phyloP scores from a whole-genome alignment of 208 protist genomes.

The Crithidia brevicula region DNA sequence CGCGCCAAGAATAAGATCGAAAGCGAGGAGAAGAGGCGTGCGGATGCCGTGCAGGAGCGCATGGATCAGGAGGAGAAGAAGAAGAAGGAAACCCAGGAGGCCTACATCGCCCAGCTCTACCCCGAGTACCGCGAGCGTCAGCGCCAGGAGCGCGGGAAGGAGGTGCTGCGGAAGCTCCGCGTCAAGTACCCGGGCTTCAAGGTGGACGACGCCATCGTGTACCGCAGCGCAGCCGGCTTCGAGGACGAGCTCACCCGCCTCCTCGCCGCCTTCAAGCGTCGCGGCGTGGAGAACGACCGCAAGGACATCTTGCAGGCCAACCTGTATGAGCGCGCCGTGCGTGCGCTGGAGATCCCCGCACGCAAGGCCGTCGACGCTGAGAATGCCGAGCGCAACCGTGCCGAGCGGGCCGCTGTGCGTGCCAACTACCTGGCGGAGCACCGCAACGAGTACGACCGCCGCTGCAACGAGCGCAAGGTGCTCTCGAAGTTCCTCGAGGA shows the following conservation, averaged over 20 bases:
- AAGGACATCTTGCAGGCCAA: constrained; percentile 69
- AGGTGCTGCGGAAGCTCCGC: constrained; percentile 60
- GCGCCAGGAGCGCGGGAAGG: constrained; percentile 64
- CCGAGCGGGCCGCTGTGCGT: constrained; percentile 54
- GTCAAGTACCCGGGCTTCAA: constrained; percentile 80
- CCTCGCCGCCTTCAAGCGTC: constrained; percentile 60
- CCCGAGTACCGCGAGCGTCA: constrained; percentile 64
- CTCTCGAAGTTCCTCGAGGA: constrained; percentile 69
- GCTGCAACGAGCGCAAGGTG: constrained; percentile 58
- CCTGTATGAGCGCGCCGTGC: constrained; percentile 75
- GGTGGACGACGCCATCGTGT: constrained; percentile 54
- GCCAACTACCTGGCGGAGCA: constrained; percentile 81
- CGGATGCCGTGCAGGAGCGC: constrained; percentile 44
- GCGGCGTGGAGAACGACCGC: constrained; percentile 44
- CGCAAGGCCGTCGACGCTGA: constrained; percentile 52
- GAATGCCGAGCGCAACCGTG: constrained; percentile 58
- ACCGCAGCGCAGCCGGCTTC: constrained; percentile 59
- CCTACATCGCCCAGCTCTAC: constrained; percentile 49
- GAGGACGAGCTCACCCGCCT: constrained; percentile 72
- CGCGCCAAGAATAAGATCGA: constrained; percentile 43
- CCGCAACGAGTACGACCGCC: constrained; percentile 80
- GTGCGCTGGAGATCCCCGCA: constrained; percentile 72
- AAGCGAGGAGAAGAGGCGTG: constrained; percentile 38
- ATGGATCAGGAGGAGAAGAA: constrained; percentile 59
- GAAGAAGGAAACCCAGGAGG: constrained; percentile 38